Evolutionary conservation across 2,329 filamentous ascomycete genomes (phyloP), one percentile per base, ranked within the genome.

Genomic region (Biscogniauxia sp.): DNA sequence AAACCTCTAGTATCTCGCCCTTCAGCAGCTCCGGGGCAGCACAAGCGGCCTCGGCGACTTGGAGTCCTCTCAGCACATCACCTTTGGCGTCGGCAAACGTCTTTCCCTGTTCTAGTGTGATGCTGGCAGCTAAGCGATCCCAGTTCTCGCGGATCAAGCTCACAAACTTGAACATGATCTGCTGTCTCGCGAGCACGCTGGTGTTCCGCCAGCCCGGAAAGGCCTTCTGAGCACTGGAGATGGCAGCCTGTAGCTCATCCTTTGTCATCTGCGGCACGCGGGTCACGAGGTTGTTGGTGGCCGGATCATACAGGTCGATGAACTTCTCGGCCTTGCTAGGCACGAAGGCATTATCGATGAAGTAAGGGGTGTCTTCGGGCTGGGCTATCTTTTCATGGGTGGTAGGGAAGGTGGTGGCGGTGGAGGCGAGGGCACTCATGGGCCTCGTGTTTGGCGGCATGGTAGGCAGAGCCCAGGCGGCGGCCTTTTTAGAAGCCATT

Each of bases 101-200:
- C 84, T 95, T 95, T 75, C 91, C 91, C 80, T 95, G 91, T 80
- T 95, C 91, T 59, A 94, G 82, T 6, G 90, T 93, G 75, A 95
- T 95, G 78, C 89, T 92, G 13, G 91, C 91, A 17, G 91, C 91
- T 67, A 95, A 79, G 19, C 91, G 84, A 75, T 95, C 91, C 90
- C 90, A 93, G 79, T 95, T 89, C 78, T 93, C 88, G 56, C 90
- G 82, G 74, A 95, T 92, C 72, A 95, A 80, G 32, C 84, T 83
- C 37, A 92, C 90, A 71, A 92, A 93, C 76, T 89, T 90, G 83
- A 95, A 94, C 89, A 94, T 92, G 78, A 94, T 88, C 78, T 91
- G 87, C 81, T 95, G 91, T 64, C 91, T 83, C 64, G 84, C 80
- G 66, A 95, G 82, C 65, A 94, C 80, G 73, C 86, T 91, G 25